These are phyloP conservation scores for Volvox carteri DNA, from an alignment of 163 green algal genomes.

Conservation along the genomic window DNA sequence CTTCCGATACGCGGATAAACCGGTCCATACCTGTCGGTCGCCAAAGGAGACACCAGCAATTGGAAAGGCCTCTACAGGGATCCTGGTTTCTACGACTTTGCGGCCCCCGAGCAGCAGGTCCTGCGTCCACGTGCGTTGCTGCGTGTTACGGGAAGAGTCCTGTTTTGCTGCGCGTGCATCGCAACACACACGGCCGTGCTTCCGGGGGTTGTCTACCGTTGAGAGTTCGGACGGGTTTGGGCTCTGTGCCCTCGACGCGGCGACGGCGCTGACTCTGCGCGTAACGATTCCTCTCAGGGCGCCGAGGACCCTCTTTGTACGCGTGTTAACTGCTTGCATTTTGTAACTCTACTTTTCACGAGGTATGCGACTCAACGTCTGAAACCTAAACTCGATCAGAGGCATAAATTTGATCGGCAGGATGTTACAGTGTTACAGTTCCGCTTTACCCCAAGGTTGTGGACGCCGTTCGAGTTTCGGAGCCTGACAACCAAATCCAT, in stretches of 20 bases:
- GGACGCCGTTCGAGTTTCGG: too few species aligned
- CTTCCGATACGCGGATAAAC: too few species aligned
- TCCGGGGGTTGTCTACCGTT: not conserved
- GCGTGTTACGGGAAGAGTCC: too few species aligned
- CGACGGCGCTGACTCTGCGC: not conserved
- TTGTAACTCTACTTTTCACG: too few species aligned
- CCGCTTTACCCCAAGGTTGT: too few species aligned
- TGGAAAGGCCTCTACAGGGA: not conserved
- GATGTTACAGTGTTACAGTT: too few species aligned
- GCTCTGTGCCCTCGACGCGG: not conserved
- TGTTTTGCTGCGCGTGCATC: not conserved
- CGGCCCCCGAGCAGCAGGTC: not conserved
- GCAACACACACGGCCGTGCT: not conserved
- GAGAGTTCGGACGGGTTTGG: not conserved
- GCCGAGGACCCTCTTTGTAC: not conserved
- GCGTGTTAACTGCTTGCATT: not conserved
- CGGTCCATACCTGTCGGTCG: conserved; percentile 29
- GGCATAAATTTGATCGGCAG: too few species aligned
- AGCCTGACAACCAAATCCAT: too few species aligned
- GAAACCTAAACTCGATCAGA: too few species aligned
- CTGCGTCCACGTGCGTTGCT: not conserved
- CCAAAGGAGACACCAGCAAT: conserved; percentile 34
- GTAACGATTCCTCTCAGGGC: not conserved
- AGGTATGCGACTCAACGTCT: too few species aligned
- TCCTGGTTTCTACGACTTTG: not conserved